phyloP scores from a whole-genome alignment of 495 filamentous ascomycete species.

The Aspergillus cristatus region DNA sequence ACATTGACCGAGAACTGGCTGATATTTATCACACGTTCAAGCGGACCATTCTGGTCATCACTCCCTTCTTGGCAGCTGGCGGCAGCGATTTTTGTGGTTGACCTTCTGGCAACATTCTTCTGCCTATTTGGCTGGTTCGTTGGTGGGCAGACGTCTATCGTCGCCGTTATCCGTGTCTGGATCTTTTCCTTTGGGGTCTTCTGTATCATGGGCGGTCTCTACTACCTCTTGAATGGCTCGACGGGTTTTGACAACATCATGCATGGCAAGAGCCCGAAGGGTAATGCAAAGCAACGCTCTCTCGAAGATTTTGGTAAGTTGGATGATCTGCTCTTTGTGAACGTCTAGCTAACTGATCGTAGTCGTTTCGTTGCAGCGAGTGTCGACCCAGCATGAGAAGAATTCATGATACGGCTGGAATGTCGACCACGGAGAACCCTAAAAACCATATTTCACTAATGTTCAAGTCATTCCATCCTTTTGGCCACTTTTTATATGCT shows the following conservation, averaged over 20 bases:
- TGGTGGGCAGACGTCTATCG: slow-evolving; percentile 55
- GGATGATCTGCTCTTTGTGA: not conserved
- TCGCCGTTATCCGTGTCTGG: slow-evolving; percentile 80
- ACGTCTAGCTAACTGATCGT: not conserved
- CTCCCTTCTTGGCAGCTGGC: slow-evolving; percentile 74
- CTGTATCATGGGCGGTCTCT: slow-evolving; percentile 55
- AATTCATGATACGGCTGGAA: slow-evolving; percentile 4
- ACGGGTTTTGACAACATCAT: slow-evolving; percentile 79
- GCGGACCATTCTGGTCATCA: slow-evolving; percentile 77
- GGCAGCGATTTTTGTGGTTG: slow-evolving; percentile 68
- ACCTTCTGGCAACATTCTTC: slow-evolving; percentile 76
- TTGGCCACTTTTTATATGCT: too few relatives aligned
- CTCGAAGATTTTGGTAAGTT: slow-evolving; percentile 79
- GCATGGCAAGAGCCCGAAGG: slow-evolving; percentile 76
- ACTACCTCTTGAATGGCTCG: slow-evolving; percentile 70
- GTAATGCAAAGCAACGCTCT: slow-evolving; percentile 61
- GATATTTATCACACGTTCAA: slow-evolving; percentile 90
- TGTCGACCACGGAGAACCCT: not conserved
- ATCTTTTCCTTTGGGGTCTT: slow-evolving; percentile 83
- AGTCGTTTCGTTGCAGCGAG: slow-evolving; percentile 13
- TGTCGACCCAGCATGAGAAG: slow-evolving; percentile 10
- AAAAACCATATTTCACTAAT: too few relatives aligned
- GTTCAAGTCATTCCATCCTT: too few relatives aligned
- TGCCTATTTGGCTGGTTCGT: slow-evolving; percentile 74
- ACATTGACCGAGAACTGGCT: slow-evolving; percentile 91